A percentile compares a stretch with the other conserved stretches of the same genome.
phyloP scores from a whole-genome alignment of 2,329 filamentous ascomycete species.

The Colletotrichum neosansevieriae region DNA sequence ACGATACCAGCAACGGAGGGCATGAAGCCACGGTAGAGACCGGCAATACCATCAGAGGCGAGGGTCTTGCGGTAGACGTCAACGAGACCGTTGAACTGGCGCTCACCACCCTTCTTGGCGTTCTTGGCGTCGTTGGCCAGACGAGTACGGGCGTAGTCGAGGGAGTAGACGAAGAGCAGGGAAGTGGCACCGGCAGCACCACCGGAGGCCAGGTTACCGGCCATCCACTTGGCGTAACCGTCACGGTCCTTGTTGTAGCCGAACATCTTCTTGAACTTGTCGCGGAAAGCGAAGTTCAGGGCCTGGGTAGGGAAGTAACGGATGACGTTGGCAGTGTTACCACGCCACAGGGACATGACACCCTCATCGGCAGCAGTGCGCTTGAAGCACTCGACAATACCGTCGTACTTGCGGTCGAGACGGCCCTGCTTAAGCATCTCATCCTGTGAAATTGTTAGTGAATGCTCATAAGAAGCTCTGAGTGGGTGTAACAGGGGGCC shows the following conservation, averaged over 20 bases:
- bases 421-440: constrained; percentile 99
- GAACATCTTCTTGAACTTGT: constrained; percentile 99
- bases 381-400: constrained; percentile 95
- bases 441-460: constrained; percentile 74
- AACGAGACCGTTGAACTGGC: constrained; percentile 99
- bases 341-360: constrained; percentile 96
- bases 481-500: neutral
- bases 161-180: constrained; percentile 99
- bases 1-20: constrained; percentile 99
- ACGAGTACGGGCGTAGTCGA: constrained; percentile 99
- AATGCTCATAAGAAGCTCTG: neutral
- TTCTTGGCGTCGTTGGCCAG: constrained; percentile 99
- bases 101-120: constrained; percentile 95
- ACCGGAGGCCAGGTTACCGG: constrained; percentile 99
- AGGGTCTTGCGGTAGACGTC: constrained; percentile 99
- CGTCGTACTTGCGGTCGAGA: constrained; percentile 96
- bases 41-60: constrained; percentile 96
- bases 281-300: constrained; percentile 99
- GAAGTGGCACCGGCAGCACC: constrained; percentile 99
- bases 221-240: constrained; percentile 99
- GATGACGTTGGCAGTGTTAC: constrained; percentile 99
- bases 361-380: constrained; percentile 92
- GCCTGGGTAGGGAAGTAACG: constrained; percentile 99
- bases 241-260: constrained; percentile 99
- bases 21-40: constrained; percentile 99